A percentile compares a stretch with the other conserved stretches of the same genome.
Conservation (phyloP, 139 green algal species). For the Penium margaritaceum region DNA sequence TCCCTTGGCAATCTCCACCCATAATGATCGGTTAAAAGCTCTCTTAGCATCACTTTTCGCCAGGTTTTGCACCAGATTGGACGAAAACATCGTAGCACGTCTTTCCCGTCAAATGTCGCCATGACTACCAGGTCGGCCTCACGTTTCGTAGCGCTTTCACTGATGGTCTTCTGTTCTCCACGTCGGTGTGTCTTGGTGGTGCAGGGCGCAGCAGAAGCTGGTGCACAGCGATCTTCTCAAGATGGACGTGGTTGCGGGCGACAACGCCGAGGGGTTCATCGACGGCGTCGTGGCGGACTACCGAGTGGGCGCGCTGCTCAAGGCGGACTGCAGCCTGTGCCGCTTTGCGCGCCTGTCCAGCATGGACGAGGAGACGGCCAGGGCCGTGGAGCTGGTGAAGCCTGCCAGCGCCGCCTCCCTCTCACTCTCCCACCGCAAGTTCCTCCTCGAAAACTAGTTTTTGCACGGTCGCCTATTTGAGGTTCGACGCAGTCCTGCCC, state of each 20-base stretch:
- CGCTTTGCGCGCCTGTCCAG: neutral
- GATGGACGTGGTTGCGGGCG: neutral
- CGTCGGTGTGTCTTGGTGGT: too few species aligned
- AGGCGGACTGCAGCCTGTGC: conserved; percentile 3
- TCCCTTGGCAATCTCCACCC: neutral
- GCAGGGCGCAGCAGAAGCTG: conserved; percentile 6
- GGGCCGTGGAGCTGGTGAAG: neutral
- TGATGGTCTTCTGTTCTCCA: neutral
- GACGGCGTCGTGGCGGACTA: conserved; percentile 3
- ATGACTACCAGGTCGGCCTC: too few species aligned
- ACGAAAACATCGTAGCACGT: too few species aligned
- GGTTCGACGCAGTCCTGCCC: too few species aligned
- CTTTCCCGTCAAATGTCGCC: too few species aligned
- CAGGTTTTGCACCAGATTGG: neutral
- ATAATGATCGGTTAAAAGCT: too few species aligned
- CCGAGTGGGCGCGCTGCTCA: neutral
- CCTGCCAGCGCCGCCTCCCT: neutral
- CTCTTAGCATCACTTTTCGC: neutral
- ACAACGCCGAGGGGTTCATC: conserved; percentile 13
- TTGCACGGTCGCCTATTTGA: too few species aligned
- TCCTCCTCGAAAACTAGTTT: neutral
- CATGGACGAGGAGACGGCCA: conserved; percentile 5
- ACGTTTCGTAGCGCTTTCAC: neutral
- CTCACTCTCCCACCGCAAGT: neutral
- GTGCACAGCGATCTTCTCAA: neutral